Conservation (phyloP, 2,329 filamentous ascomycete species). For the Phialemoniopsis sp. region DNA sequence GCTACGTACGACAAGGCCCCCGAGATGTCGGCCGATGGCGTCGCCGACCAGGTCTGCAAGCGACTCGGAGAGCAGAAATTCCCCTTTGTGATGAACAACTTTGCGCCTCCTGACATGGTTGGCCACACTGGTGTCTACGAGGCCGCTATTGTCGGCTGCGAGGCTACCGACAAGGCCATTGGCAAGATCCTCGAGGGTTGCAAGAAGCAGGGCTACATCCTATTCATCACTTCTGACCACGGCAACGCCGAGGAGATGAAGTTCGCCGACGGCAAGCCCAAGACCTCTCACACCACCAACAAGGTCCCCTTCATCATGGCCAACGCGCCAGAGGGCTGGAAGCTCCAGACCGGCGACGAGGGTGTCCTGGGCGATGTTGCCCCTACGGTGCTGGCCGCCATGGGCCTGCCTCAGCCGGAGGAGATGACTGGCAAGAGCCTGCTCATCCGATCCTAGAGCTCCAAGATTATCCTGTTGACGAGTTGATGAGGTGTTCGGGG, state of each 20-base stretch:
- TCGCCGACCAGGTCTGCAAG: conserved; percentile 86
- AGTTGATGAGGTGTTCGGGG: too few relatives aligned
- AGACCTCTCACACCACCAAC: conserved; percentile 97
- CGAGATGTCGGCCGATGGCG: conserved; percentile 90
- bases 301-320: conserved; percentile 98
- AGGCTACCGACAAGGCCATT: conserved; percentile 90
- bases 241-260: conserved; percentile 99
- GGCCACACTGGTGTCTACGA: conserved; percentile 98
- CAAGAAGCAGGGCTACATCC: conserved; percentile 86
- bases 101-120: conserved; percentile 98
- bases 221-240: conserved; percentile 96
- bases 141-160: conserved; percentile 79
- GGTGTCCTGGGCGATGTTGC: conserved; percentile 97
- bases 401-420: conserved; percentile 85
- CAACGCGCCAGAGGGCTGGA: conserved; percentile 88
- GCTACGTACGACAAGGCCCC: conserved; percentile 93
- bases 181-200: conserved; percentile 88
- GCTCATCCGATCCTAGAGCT: conserved; percentile 42
- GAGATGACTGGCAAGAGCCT: conserved; percentile 90
- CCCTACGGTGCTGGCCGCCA: conserved; percentile 84
- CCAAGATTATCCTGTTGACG: too few relatives aligned
- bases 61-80: conserved; percentile 80
- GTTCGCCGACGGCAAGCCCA: conserved; percentile 89
- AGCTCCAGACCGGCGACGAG: conserved; percentile 67
- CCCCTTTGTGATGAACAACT: conserved; percentile 99